phyloP scores from a whole-genome alignment of 352 stramenopile genomes.

The Globisporangium canariense region DNA sequence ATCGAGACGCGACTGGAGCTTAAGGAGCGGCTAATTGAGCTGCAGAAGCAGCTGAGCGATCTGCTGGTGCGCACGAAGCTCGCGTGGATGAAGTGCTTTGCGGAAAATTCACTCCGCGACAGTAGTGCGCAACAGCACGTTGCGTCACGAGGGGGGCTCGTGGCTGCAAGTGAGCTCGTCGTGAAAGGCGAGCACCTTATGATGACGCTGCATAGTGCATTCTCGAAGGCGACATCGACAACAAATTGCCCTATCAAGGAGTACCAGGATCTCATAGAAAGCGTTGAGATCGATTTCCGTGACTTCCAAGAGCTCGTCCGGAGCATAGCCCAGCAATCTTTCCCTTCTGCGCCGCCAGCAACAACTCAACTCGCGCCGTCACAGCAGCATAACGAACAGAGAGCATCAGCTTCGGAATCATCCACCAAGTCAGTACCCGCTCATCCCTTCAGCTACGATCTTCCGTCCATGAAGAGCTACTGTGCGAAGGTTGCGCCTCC shows the following conservation, averaged over 20 bases:
- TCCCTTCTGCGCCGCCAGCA: slow-evolving; percentile 4
- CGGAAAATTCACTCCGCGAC: not conserved
- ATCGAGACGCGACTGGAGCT: slow-evolving; percentile 61
- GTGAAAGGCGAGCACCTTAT: slow-evolving; percentile 38
- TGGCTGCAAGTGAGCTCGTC: slow-evolving; percentile 33
- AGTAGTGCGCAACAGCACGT: not conserved
- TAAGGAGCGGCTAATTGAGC: slow-evolving; percentile 32
- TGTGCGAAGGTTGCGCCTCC: slow-evolving; percentile 52
- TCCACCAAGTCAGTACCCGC: not conserved
- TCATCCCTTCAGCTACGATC: slow-evolving; percentile 31
- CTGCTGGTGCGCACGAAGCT: slow-evolving; percentile 54
- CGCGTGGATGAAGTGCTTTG: slow-evolving; percentile 65
- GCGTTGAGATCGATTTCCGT: slow-evolving; percentile 32
- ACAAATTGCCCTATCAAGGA: slow-evolving; percentile 30
- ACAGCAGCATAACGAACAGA: not conserved
- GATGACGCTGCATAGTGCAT: slow-evolving; percentile 33
- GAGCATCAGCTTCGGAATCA: not conserved
- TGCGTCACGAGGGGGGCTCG: not conserved
- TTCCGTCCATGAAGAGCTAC: slow-evolving; percentile 75
- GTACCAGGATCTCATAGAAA: slow-evolving; percentile 45
- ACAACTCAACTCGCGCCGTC: not conserved
- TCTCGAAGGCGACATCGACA: slow-evolving; percentile 32
- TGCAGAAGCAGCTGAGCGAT: slow-evolving; percentile 36
- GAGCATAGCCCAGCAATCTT: slow-evolving; percentile 19
- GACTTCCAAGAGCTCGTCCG: slow-evolving; percentile 39